Conservation (phyloP, 2,329 filamentous ascomycete genomes). For the Cytospora mali region DNA sequence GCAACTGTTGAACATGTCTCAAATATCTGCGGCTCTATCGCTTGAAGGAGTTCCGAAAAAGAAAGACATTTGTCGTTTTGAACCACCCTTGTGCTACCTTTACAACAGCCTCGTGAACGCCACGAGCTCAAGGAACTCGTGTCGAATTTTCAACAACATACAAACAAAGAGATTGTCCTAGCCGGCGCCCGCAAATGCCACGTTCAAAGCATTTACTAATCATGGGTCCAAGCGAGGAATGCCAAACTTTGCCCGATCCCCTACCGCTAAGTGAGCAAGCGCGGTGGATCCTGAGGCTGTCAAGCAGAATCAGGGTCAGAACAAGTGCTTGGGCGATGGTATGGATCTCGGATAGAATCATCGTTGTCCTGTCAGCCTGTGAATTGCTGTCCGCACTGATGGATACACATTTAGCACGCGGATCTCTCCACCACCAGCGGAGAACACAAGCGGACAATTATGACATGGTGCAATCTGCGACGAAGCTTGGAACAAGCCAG, state of each 20-base stretch:
- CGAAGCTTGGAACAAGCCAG: background rate
- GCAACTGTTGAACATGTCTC: constrained; percentile 12
- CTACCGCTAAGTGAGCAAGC: background rate
- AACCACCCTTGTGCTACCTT: constrained; percentile 6
- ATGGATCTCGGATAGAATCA: background rate
- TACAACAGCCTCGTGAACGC: background rate
- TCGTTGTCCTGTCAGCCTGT: background rate
- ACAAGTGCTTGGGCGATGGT: background rate
- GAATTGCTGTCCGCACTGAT: background rate
- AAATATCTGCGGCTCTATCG: constrained; percentile 13
- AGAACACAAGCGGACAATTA: background rate
- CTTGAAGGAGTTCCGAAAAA: background rate
- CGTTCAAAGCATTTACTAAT: constrained; percentile 3
- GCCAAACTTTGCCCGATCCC: constrained; percentile 1
- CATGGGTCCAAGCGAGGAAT: constrained; percentile 5
- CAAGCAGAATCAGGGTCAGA: background rate
- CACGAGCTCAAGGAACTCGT: constrained; percentile 5
- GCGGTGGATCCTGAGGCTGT: constrained; percentile 5
- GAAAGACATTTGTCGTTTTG: constrained; percentile 3
- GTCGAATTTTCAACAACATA: constrained; percentile 3
- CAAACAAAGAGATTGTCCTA: constrained; percentile 1
- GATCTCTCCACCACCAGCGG: background rate
- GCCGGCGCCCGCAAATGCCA: constrained; percentile 8
- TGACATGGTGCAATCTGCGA: background rate
- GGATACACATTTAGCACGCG: too few relatives aligned